Conservation (phyloP, 2,329 filamentous ascomycete species). For the Penicillium psychrosexuale region DNA sequence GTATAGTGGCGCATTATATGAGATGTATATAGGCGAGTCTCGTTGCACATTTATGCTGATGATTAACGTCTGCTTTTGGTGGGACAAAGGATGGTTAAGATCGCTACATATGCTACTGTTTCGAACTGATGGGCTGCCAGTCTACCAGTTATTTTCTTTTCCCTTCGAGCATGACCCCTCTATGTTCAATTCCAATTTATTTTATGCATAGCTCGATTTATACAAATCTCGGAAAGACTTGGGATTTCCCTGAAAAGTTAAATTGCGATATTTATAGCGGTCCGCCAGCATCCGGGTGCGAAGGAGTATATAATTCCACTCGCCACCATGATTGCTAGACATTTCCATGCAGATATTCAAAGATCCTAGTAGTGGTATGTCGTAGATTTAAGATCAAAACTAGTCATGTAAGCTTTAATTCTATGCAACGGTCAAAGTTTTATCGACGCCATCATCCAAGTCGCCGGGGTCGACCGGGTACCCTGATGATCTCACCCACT, state of each 20-base stretch:
- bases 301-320: not conserved
- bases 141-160: no score
- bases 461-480: not conserved
- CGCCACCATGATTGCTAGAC: no score
- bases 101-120: not conserved
- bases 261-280: no score
- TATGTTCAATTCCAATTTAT: no score
- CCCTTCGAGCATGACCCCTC: not conserved
- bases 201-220: no score
- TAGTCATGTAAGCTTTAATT: not conserved
- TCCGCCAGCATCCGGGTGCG: not conserved
- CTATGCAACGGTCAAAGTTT: not conserved
- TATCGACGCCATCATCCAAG: conserved; percentile 2
- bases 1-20: conserved; percentile 22
- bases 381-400: no score
- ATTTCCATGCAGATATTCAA: not conserved
- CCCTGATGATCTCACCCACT: not conserved
- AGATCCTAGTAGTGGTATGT: no score
- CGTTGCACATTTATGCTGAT: not conserved
- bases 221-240: no score
- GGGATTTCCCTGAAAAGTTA: no score
- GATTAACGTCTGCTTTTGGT: not conserved
- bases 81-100: not conserved
- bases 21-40: conserved; percentile 15
- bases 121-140: not conserved